Base-by-base conservation (phyloP, 2,329 filamentous ascomycete species). In the Epichloe typhina region DNA sequence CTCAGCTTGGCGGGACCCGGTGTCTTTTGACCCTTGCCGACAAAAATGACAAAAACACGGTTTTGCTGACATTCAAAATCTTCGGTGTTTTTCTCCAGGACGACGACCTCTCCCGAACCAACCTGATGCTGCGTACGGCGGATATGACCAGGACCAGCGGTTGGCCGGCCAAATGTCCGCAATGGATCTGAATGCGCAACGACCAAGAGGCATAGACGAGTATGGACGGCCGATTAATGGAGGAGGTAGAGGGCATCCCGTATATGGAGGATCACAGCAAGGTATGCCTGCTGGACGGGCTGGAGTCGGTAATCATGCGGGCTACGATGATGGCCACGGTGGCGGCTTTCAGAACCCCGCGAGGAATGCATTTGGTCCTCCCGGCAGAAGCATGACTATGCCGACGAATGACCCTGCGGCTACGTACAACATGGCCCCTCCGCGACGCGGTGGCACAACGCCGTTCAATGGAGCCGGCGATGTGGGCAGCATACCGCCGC, bases 321-420 rank as follows among this genome's bases (percentile, higher is more conserved):
- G 57, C 21, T 61, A 64, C 46, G 55, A 61, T 26, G 57, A 60
- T 46, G 59, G 59, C 46, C 63, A 63, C 44, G 52, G 52, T 35
- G 45, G 51, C 11, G 56, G 50, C 3, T 54, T 64, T 48, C 65
- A 66, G 38, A 57, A 53, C 26, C 65, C 68, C 11, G 56, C 56
- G 8, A 59, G 61, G 53, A 66, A 70, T 39, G 67, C 69, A 5
- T 80, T 75, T 56, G 75, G 69, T 0, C 72, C 75, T 2, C 76
- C 75, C 8, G 60, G 66, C n/a, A 70, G 80, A 57, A 83, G 79
- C 52, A 77, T 75, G 72, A 83, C 80, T 5, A 79, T 82, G 76
- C 78, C 79, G 2, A 62, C 69, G 3, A 71, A 75, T 50, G 69
- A 73, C 11, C 63, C 73, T 47, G 68, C 71, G 17, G 62, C 65